A percentile compares a stretch with the other conserved stretches of the same genome.
Evolutionary conservation across 345 rosid genomes (phyloP).

Genomic region (Syzygium oleosum): DNA sequence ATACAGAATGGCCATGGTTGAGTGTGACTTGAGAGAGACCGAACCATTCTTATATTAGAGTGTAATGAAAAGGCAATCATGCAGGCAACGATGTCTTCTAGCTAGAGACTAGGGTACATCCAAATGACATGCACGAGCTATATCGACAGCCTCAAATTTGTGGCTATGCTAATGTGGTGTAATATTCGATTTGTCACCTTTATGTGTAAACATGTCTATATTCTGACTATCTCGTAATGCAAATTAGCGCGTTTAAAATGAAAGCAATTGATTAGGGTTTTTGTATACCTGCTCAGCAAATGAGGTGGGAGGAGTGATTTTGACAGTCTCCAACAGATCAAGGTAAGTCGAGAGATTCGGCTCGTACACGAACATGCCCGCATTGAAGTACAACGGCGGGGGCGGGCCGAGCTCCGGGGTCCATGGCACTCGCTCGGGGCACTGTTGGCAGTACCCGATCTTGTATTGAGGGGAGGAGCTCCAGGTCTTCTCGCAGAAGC

Average conservation of each 20-base stretch:
- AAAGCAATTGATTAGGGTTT: not conserved
- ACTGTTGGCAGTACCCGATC: constrained; percentile 86
- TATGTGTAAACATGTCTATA: not conserved
- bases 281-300: constrained; percentile 80
- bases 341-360: constrained; percentile 43
- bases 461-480: constrained; percentile 55
- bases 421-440: constrained; percentile 65
- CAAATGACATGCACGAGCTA: not conserved
- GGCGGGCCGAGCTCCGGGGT: constrained; percentile 43
- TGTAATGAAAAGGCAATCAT: not conserved
- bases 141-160: not conserved
- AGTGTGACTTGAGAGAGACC: not conserved
- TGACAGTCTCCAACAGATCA: constrained; percentile 37
- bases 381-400: constrained; percentile 80
- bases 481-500: constrained; percentile 90
- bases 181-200: not conserved
- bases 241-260: not conserved
- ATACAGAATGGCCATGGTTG: not conserved
- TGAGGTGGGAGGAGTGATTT: constrained; percentile 44
- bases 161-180: not conserved
- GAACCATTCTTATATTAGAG: not conserved
- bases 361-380: constrained; percentile 73
- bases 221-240: not conserved
- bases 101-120: not conserved
- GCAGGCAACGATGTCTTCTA: not conserved